phyloP scores from a whole-genome alignment of 805 yeast genomes.

The Candida incommunis region DNA sequence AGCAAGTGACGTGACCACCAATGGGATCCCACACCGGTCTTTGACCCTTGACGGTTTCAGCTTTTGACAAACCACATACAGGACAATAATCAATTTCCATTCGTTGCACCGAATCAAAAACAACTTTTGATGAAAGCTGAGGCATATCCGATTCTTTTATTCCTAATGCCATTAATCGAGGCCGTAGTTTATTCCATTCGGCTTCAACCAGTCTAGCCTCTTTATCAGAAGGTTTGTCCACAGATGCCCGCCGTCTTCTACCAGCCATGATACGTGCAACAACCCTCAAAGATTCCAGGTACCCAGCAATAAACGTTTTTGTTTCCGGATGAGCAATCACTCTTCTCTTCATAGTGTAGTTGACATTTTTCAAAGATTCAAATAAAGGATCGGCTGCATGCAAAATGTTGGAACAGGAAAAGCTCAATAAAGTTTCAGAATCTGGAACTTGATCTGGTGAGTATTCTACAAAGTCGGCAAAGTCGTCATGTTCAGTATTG shows the following conservation, averaged over 20 bases:
- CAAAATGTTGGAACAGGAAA: constrained; percentile 12
- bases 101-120: constrained; percentile 3
- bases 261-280: constrained; percentile 15
- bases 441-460: constrained; percentile 16
- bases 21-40: constrained; percentile 8
- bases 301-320: constrained; percentile 10
- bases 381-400: constrained; percentile 8
- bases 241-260: constrained; percentile 7
- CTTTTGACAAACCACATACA: constrained; percentile 13
- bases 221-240: constrained; percentile 8
- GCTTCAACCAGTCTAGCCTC: constrained; percentile 12
- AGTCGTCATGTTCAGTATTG: constrained; percentile 25
- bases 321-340: constrained; percentile 12
- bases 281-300: constrained; percentile 10
- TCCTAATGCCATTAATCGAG: constrained; percentile 8
- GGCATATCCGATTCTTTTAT: constrained; percentile 6
- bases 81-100: constrained; percentile 6
- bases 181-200: constrained; percentile 9
- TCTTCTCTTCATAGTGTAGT: constrained; percentile 10
- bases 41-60: constrained; percentile 11
- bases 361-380: constrained; percentile 8
- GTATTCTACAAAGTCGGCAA: constrained; percentile 40
- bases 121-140: constrained; percentile 4
- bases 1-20: constrained; percentile 11
- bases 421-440: constrained; percentile 14